These are phyloP conservation scores for Penicillium ucsense DNA, from an alignment of 495 filamentous ascomycete genomes.

Conservation along the genomic window DNA sequence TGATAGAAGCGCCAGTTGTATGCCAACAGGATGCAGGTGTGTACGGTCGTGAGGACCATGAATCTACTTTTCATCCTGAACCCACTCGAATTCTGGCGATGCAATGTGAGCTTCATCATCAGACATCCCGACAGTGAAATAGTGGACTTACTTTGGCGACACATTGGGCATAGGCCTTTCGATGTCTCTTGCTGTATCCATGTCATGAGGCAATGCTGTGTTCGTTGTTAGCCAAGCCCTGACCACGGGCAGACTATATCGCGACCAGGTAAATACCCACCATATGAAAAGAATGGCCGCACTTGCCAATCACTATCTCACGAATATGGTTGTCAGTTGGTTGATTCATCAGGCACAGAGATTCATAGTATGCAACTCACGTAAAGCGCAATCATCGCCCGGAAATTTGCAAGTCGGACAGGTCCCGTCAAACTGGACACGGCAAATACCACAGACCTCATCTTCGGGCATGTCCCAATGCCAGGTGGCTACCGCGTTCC, in stretches of 20 bases:
- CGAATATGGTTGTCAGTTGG: no score
- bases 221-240: neutral
- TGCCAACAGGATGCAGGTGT: conserved; percentile 4
- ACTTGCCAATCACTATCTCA: conserved; percentile 76
- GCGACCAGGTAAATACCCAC: conserved; percentile 33
- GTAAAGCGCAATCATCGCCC: conserved; percentile 85
- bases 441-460: conserved; percentile 97
- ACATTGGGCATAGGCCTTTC: conserved; percentile 96
- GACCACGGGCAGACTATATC: neutral
- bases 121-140: neutral
- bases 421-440: conserved; percentile 93
- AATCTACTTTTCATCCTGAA: conserved; percentile 31
- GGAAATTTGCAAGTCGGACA: conserved; percentile 98
- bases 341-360: no score
- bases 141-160: conserved; percentile 67
- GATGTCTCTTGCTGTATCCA: conserved; percentile 94
- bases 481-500: conserved; percentile 93
- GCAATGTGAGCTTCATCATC: no score
- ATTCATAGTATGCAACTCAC: conserved; percentile 41
- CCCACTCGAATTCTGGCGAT: conserved; percentile 62
- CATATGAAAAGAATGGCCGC: conserved; percentile 96
- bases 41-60: conserved; percentile 8
- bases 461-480: conserved; percentile 96
- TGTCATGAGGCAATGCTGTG: conserved; percentile 84
- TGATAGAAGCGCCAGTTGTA: neutral